Base-by-base conservation (phyloP, 495 filamentous ascomycete genomes). In the Neurospora sp. region DNA sequence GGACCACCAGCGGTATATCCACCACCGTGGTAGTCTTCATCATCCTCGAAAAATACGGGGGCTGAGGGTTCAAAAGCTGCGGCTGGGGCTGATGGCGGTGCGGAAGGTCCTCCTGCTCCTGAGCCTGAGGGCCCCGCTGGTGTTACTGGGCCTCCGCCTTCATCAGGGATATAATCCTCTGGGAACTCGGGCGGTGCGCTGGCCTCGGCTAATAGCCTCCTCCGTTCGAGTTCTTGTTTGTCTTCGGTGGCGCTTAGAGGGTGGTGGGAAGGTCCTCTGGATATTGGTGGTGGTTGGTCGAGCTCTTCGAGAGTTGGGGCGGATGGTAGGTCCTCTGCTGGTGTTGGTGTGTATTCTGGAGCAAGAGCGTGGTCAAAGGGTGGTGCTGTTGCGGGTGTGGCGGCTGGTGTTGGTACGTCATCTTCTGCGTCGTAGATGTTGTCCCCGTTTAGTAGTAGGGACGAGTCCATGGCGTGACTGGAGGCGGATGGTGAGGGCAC, bases 171-270 rank as follows among this genome's bases (percentile, higher is more conserved):
- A n/a, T 84, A 84, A 42, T 89, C 85, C 31, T 84, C 83, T 0
- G 83, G 82, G 66, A 86, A 83, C 35, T 85, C 82, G 16, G 85
- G 79, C 11, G 94, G 94, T 4, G 92, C 88, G 78, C 92, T 94
- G 0, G 89, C 89, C 76, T 93, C 90, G 73, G 87, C 86, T 69
- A 94, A 83, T 5, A 97, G 81, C 72, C 93, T 86, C 69, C 86
- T 89, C 7, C 92, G 88, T 78, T 97, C 93, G 27, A 93, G 85
- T 77, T 97, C 95, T 76, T 92, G 90, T 79, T 97, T 97, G 78
- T 97, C 94, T 31, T 94, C 92, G n/a, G 81, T 82, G 23, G 75
- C 6, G 54, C 54, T 62, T 62, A 62, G 14, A 62, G 54, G 54
- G 54, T 62, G 54, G 7, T 62, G 54, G 2, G 27, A 62, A 10